Conservation (phyloP, 129 eudicot species). For the Chrysanthemum lavandulifolium region DNA sequence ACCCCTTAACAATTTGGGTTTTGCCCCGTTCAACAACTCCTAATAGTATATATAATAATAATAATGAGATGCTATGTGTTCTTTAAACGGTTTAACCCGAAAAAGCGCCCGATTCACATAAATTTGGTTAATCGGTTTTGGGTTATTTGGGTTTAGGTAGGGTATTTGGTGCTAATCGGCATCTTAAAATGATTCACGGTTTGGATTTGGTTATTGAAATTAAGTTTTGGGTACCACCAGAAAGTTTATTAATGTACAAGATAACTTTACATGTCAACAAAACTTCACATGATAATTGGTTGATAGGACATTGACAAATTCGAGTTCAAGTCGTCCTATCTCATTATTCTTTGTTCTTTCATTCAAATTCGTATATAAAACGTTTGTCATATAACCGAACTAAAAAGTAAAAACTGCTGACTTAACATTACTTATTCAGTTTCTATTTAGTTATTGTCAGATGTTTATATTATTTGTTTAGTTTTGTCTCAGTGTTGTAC, state of each 20-base stretch:
- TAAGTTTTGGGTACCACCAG: not conserved
- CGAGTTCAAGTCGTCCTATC: not conserved
- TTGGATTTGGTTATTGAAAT: not conserved
- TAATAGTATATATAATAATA: no score
- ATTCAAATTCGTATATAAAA: no score
- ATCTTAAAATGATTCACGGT: not conserved
- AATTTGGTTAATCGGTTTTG: not conserved
- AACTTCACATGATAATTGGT: not conserved
- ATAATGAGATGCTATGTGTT: not conserved
- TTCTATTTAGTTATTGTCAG: no score
- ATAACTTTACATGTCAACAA: not conserved
- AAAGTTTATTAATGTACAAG: not conserved
- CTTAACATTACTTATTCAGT: no score
- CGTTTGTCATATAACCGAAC: no score
- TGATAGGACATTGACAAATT: not conserved
- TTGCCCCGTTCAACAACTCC: no score
- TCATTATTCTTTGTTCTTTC: not conserved
- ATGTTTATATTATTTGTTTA: no score
- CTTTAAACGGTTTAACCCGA: not conserved
- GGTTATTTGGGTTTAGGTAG: not conserved
- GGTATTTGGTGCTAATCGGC: not conserved
- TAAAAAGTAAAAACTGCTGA: no score
- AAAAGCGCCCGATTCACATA: slow-evolving; percentile 21
- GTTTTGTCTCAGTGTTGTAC: no score
- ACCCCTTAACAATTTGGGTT: no score